These are phyloP conservation scores for Carallia brachiata DNA, from an alignment of 345 rosid genomes.

Conservation along the genomic window DNA sequence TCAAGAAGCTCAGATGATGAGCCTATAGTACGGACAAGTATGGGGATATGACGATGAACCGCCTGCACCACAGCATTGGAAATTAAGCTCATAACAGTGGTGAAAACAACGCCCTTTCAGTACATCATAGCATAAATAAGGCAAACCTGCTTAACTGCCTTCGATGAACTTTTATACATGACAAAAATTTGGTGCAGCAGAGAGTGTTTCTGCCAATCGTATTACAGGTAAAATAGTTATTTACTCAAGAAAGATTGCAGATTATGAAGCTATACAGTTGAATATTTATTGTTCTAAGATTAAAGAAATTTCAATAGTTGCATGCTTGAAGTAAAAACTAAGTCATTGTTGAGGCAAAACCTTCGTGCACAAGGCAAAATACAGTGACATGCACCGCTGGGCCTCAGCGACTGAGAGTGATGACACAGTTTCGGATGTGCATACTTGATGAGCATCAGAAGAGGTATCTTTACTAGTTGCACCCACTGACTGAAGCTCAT, in stretches of 20 bases:
- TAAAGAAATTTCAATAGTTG: background rate
- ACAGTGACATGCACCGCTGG: conserved; percentile 85
- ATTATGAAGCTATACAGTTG: background rate
- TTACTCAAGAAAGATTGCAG: background rate
- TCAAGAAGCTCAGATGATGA: conserved; percentile 86
- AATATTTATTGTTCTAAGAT: background rate
- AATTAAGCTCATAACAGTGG: conserved; percentile 6
- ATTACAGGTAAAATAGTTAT: conserved; percentile 17
- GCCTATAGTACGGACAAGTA: conserved; percentile 95
- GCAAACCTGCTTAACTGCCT: conserved; percentile 77
- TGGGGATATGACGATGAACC: conserved; percentile 80
- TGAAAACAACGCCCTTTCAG: background rate
- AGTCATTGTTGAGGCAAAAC: conserved; percentile 31
- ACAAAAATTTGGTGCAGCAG: conserved; percentile 79
- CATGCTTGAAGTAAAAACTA: background rate
- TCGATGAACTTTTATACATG: conserved; percentile 56
- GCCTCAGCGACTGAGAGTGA: conserved; percentile 58
- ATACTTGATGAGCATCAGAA: conserved; percentile 41
- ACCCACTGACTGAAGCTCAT: conserved; percentile 40
- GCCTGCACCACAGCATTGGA: conserved; percentile 57
- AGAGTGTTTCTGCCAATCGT: conserved; percentile 79
- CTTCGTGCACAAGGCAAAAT: conserved; percentile 98
- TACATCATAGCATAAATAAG: conserved; percentile 12
- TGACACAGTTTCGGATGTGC: conserved; percentile 36
- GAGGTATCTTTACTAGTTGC: conserved; percentile 41